Evolutionary conservation across 495 filamentous ascomycete species (phyloP).

Genomic region (Hypoxylon perforatum): DNA sequence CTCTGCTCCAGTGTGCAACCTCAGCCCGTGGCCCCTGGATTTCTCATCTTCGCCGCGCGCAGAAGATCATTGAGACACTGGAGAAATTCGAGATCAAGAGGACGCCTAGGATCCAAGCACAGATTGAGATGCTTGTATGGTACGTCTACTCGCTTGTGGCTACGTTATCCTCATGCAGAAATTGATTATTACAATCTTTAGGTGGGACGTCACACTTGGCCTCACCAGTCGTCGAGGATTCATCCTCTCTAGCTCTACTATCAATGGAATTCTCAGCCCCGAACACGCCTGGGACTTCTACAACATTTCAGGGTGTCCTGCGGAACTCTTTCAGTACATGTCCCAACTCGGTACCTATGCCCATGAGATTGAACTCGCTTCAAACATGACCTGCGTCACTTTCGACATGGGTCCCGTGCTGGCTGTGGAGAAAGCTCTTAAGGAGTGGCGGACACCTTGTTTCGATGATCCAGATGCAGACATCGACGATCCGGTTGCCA

Average conservation of each 20-base stretch:
- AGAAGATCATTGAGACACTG: slow-evolving; percentile 17
- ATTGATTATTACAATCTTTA: slow-evolving; percentile 14
- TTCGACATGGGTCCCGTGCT: slow-evolving; percentile 40
- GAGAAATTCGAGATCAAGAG: slow-evolving; percentile 6
- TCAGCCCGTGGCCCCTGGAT: slow-evolving; percentile 23
- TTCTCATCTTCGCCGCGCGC: slow-evolving; percentile 18
- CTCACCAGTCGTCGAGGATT: slow-evolving; percentile 41
- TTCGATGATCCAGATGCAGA: slow-evolving; percentile 3
- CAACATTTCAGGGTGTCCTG: slow-evolving; percentile 40
- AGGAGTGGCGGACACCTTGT: slow-evolving; percentile 16
- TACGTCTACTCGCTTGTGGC: slow-evolving; percentile 16
- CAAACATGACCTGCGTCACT: slow-evolving; percentile 44
- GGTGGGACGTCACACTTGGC: slow-evolving; percentile 48
- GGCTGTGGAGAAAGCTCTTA: slow-evolving; percentile 29
- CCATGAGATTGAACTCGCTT: slow-evolving; percentile 36
- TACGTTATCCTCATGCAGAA: not conserved
- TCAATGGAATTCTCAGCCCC: slow-evolving; percentile 21
- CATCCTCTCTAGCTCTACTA: slow-evolving; percentile 34
- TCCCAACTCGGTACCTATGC: slow-evolving; percentile 39
- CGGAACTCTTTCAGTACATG: slow-evolving; percentile 35
- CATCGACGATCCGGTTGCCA: slow-evolving; percentile 18
- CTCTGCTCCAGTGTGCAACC: slow-evolving; percentile 19
- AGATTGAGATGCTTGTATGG: slow-evolving; percentile 46
- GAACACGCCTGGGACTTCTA: slow-evolving; percentile 45
- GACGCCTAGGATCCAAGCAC: slow-evolving; percentile 32